Base-by-base conservation (phyloP, 208 protist species). In the Porcisia hertigi region DNA sequence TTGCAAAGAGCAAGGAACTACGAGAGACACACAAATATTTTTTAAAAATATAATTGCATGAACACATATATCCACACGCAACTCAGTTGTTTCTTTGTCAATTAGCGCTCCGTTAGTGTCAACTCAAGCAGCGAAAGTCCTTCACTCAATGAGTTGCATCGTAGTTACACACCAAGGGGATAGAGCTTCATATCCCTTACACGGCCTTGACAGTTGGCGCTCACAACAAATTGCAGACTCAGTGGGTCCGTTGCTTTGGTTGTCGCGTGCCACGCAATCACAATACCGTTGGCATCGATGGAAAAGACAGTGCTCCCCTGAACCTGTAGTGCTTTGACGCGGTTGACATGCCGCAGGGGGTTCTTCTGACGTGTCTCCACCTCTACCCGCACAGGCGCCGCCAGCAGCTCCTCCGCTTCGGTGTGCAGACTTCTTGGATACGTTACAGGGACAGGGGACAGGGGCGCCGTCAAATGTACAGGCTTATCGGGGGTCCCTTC, bases 141-240 rank as follows among this genome's bases (percentile, higher is more conserved):
- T 34, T 8, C 2, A 52, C 45, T 52, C 39, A 14, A 9, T 55
- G 30, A n/a, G 41, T 66, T 52, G 20, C 18, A 2, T 63, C 16
- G 59, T n/a, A 34, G 2, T 47, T 69, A 49, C 45, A 30, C 49
- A 47, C 9, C 89, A 9, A 65, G 76, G 62, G 71, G 72, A 39
- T 75, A 79, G 23, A 79, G 60, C 59, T 75, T 75, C 84, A 93
- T 89, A 18, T 81, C 85, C 7, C 88, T 95, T 1, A 87, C 84
- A 25, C 91, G 85, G 16, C 91, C 91, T 25, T 90, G 84, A 69
- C 88, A 95, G 75, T 95, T 95, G 16, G 88, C 91, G 52, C 88
- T 93, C 20, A 80, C 85, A 39, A 91, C 70, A 73, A 88, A 93
- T 25, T 57, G 20, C 53, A 93, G 77, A n/a, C 43, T 34, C 47